phyloP scores from a whole-genome alignment of 257 asterid species.

The Prunella vulgaris region DNA sequence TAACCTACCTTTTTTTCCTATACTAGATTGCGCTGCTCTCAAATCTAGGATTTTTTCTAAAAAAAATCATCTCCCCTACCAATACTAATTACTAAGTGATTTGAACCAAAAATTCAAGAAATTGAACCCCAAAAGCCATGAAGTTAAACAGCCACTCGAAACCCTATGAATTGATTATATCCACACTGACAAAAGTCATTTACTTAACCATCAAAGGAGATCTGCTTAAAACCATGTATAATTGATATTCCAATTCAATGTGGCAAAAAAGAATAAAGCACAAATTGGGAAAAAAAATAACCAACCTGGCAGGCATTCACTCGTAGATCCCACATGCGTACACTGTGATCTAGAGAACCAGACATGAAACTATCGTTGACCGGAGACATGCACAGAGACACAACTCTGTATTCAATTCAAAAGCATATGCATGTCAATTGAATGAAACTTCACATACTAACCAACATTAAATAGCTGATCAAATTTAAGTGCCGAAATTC shows the following conservation, averaged over 20 bases:
- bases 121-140: too few species aligned
- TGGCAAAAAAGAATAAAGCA: conserved; percentile 10
- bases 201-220: too few species aligned
- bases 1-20: too few species aligned
- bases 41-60: too few species aligned
- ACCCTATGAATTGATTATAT: background rate
- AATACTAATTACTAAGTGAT: too few species aligned
- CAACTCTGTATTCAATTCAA: conserved; percentile 55
- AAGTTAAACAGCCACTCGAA: background rate
- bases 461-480: background rate
- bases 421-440: conserved; percentile 6
- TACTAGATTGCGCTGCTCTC: too few species aligned
- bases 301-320: conserved; percentile 97
- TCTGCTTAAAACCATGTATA: background rate
- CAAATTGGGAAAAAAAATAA: background rate
- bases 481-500: background rate
- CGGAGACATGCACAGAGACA: conserved; percentile 95
- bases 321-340: conserved; percentile 93
- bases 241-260: conserved; percentile 1
- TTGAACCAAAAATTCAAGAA: too few species aligned
- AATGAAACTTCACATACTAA: background rate
- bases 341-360: conserved; percentile 94
- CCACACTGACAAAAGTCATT: background rate
- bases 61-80: too few species aligned
- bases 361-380: conserved; percentile 94